Evolutionary conservation across 2,329 filamentous ascomycete genomes (phyloP).

Genomic region (Pyrenophora seminiperda): DNA sequence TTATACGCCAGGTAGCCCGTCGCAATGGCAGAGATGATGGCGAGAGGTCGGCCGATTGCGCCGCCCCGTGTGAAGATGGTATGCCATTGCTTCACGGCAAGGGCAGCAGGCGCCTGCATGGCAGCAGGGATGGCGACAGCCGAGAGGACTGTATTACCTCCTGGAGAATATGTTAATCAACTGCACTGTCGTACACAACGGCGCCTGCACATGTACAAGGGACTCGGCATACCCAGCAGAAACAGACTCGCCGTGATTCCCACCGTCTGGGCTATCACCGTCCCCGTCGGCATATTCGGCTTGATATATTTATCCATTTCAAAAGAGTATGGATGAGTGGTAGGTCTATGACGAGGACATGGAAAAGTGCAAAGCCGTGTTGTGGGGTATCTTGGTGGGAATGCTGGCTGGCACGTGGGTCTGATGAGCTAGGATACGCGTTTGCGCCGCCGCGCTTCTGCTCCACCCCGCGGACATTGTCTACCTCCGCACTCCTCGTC

Average conservation of each 20-base stretch:
- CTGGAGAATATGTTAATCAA: background rate
- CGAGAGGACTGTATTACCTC: conserved; percentile 40
- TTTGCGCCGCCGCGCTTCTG: no score
- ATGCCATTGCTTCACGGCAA: conserved; percentile 63
- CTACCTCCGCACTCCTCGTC: no score
- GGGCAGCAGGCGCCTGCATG: conserved; percentile 60
- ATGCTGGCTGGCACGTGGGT: background rate
- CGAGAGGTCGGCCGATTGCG: conserved; percentile 48
- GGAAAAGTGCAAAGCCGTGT: background rate
- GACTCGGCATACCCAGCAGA: conserved; percentile 45
- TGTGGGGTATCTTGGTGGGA: background rate
- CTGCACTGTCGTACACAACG: background rate
- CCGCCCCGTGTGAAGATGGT: conserved; percentile 51
- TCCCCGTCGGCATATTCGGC: conserved; percentile 34
- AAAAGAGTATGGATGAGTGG: background rate
- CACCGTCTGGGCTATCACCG: conserved; percentile 57
- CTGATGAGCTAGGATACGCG: conserved; percentile 2
- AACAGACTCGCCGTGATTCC: conserved; percentile 59
- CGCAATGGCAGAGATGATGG: conserved; percentile 49
- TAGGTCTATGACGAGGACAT: no score
- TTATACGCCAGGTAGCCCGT: conserved; percentile 56
- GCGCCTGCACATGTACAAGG: background rate
- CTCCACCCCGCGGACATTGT: no score
- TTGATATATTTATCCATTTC: conserved; percentile 31
- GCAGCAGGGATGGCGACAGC: conserved; percentile 57